Percentiles rank a stretch among this genome's conserved stretches.
These are phyloP conservation scores for Lasiodiplodia theobromae DNA, from an alignment of 2,329 filamentous ascomycete genomes.

Conservation along the genomic window DNA sequence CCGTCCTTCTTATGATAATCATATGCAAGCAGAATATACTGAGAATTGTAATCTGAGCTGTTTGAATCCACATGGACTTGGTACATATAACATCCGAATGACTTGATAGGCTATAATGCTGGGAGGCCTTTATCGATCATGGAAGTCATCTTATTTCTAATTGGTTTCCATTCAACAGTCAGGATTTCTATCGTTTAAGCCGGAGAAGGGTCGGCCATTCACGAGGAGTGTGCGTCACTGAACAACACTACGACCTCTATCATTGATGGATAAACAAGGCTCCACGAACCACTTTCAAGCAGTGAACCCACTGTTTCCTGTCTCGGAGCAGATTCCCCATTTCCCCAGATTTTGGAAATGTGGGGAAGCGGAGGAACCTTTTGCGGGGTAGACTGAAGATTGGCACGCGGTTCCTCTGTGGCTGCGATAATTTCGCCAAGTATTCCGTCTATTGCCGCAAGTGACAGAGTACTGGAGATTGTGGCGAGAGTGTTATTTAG, in stretches of 20 bases:
- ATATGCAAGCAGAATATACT: no score
- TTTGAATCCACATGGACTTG: no score
- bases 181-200: background rate
- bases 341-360: background rate
- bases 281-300: background rate
- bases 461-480: no score
- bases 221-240: no score
- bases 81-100: no score
- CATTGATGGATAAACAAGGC: background rate
- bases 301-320: background rate
- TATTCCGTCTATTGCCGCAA: background rate
- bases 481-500: background rate
- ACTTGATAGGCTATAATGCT: no score
- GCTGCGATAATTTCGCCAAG: background rate
- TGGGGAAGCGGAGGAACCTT: background rate
- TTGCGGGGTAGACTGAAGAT: background rate
- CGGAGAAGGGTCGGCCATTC: background rate
- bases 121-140: no score
- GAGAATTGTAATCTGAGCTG: no score
- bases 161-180: no score
- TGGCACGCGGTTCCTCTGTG: background rate
- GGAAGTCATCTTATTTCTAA: accelerated
- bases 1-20: background rate
- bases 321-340: background rate
- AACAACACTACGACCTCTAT: background rate